These are phyloP conservation scores for Solanum okadae DNA, from an alignment of 257 asterid species.

Conservation along the genomic window DNA sequence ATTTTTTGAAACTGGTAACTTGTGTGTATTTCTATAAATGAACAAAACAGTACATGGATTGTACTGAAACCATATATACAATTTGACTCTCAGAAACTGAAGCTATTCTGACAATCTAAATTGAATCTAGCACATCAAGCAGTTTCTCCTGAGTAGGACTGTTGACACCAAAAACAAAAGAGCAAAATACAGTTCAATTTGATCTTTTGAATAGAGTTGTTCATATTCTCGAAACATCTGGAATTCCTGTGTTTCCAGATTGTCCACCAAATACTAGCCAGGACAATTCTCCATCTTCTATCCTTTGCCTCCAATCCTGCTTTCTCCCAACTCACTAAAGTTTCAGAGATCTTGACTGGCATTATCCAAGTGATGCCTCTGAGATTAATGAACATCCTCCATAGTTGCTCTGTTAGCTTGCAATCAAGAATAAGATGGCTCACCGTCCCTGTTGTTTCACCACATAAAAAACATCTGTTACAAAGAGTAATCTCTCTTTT, in stretches of 20 bases:
- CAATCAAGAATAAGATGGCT: neutral
- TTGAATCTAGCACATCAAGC: neutral
- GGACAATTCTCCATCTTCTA: neutral
- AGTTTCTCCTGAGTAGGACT: neutral
- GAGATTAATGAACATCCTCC: neutral
- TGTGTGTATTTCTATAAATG: neutral
- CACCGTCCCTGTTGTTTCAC: neutral
- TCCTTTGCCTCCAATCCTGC: neutral
- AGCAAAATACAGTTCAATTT: neutral
- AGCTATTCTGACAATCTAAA: neutral
- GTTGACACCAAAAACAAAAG: neutral
- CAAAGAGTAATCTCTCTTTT: neutral
- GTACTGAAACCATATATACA: neutral
- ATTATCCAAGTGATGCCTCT: neutral
- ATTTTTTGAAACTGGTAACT: neutral
- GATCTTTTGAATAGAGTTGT: neutral
- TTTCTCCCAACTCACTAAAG: neutral
- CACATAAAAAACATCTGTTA: neutral
- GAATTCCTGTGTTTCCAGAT: neutral
- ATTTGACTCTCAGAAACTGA: neutral
- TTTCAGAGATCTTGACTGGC: neutral
- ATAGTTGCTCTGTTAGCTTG: neutral
- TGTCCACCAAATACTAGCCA: neutral
- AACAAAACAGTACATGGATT: neutral
- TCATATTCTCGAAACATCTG: neutral